Percentiles rank a stretch among this genome's conserved stretches.
phyloP scores from a whole-genome alignment of 2,329 filamentous ascomycete genomes.

The Magnaporthiopsis rhizophila region DNA sequence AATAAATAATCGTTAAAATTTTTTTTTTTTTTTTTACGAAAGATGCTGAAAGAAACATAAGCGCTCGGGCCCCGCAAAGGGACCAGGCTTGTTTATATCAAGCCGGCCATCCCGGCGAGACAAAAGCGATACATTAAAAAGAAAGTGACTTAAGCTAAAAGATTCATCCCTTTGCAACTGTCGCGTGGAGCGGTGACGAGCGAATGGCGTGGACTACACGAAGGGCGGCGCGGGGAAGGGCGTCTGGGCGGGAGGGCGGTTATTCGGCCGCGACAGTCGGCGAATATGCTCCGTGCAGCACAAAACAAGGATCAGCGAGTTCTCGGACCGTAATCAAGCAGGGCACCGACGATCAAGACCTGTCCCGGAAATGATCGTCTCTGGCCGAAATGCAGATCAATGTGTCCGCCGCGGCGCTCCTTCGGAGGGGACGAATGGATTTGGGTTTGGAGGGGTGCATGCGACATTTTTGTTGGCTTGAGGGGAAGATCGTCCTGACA shows the following conservation, averaged over 20 bases:
- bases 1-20: no score
- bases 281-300: neutral
- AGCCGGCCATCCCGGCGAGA: no score
- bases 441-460: neutral
- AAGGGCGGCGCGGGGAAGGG: no score
- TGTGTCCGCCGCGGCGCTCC: no score
- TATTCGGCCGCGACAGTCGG: neutral
- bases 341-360: neutral
- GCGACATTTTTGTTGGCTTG: neutral
- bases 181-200: no score
- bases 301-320: neutral
- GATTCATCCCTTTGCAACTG: no score
- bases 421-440: neutral
- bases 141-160: no score
- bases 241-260: neutral
- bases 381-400: neutral
- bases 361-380: neutral
- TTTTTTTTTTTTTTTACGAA: no score
- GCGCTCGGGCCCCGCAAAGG: no score
- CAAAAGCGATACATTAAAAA: no score
- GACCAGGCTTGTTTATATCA: no score
- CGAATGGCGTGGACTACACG: neutral
- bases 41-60: no score
- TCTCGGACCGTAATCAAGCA: neutral
- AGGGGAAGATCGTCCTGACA: neutral